phyloP scores from a whole-genome alignment of 139 green algal genomes.

The Tetradesmus lagerheimii region DNA sequence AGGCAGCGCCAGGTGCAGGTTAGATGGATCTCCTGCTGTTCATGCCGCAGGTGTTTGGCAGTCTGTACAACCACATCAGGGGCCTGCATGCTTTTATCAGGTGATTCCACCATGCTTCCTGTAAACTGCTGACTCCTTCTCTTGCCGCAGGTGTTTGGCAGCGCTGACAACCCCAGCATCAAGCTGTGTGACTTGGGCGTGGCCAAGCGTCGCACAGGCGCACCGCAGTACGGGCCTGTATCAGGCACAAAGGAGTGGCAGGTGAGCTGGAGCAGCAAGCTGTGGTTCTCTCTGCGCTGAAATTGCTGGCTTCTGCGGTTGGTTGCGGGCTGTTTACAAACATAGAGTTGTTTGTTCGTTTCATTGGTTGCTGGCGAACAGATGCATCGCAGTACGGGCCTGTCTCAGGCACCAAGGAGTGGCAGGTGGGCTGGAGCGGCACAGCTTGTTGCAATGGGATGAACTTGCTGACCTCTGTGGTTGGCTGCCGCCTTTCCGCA shows the following conservation, averaged over 20 bases:
- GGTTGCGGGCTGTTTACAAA: too few species aligned
- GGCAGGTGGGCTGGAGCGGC: neutral
- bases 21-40: too few species aligned
- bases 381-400: neutral
- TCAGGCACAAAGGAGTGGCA: conserved; percentile 17
- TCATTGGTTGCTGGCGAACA: too few species aligned
- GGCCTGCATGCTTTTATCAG: neutral
- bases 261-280: neutral
- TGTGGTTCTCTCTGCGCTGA: too few species aligned
- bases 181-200: conserved; percentile 12
- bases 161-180: neutral
- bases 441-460: too few species aligned
- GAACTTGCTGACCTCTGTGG: too few species aligned
- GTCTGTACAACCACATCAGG: neutral
- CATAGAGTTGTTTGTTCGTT: too few species aligned
- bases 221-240: neutral
- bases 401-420: conserved; percentile 1
- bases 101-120: too few species aligned
- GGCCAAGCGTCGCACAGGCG: neutral
- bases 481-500: too few species aligned
- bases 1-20: too few species aligned
- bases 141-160: conserved; percentile 11
- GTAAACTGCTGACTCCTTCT: too few species aligned
- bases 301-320: too few species aligned
- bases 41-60: conserved; percentile 17